A percentile compares a stretch with the other conserved stretches of the same genome.
Evolutionary conservation across 2,329 filamentous ascomycete species (phyloP).

Genomic region (Tolypocladium ophioglossoides): DNA sequence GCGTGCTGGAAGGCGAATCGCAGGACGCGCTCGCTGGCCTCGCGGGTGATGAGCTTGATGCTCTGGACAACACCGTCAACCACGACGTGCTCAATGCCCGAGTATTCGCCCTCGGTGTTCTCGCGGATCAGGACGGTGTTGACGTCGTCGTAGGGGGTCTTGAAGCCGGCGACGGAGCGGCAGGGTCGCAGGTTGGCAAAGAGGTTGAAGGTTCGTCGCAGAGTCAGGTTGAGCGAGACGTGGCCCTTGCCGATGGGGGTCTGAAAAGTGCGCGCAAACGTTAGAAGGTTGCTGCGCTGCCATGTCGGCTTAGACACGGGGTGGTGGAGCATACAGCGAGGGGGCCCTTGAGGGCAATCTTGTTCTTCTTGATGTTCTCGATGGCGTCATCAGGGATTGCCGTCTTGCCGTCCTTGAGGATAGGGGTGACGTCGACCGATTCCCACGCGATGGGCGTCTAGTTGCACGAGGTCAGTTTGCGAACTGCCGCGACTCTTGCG

Average conservation of each 20-base stretch:
- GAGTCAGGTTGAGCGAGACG: constrained; percentile 96
- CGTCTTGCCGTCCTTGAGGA: constrained; percentile 89
- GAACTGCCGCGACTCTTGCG: not conserved
- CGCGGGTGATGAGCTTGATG: constrained; percentile 98
- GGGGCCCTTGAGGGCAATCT: constrained; percentile 95
- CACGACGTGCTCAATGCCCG: constrained; percentile 95
- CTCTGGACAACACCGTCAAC: constrained; percentile 97
- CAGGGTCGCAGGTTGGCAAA: constrained; percentile 99
- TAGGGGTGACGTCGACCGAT: constrained; percentile 89
- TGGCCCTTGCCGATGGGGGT: constrained; percentile 98
- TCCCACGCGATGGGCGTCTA: constrained; percentile 94
- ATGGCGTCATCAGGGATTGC: constrained; percentile 90
- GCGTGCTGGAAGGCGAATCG: constrained; percentile 98
- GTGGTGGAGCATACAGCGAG: constrained; percentile 59
- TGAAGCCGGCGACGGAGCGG: constrained; percentile 92
- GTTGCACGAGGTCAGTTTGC: not conserved
- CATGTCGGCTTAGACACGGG: not conserved
- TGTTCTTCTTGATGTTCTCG: constrained; percentile 87
- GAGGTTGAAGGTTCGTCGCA: constrained; percentile 98
- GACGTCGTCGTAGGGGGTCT: constrained; percentile 96
- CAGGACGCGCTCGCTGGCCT: constrained; percentile 89
- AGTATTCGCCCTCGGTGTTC: constrained; percentile 99
- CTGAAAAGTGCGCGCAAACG: constrained; percentile 25
- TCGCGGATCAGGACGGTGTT: constrained; percentile 97
- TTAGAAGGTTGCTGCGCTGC: not conserved